phyloP scores from a whole-genome alignment of 1,139 yeast species.

The Saccharomycopsis hybrid region DNA sequence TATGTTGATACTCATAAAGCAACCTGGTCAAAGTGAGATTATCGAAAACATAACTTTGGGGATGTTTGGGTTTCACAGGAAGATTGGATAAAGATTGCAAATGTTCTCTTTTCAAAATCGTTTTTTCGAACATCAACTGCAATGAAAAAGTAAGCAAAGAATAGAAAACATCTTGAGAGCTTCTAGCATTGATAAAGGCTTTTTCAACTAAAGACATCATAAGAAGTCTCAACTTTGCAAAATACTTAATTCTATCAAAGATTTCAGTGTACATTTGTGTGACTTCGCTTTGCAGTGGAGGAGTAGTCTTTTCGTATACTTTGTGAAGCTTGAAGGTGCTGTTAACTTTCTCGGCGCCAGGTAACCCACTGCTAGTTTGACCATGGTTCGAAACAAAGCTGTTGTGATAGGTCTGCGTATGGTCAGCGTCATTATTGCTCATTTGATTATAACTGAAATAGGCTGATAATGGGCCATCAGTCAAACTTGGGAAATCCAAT shows the following conservation, averaged over 20 bases:
- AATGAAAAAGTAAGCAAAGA: constrained; percentile 1
- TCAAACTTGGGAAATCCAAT: not conserved
- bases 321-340: not conserved
- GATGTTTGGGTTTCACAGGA: not conserved
- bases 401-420: not conserved
- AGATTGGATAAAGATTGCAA: no score
- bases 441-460: not conserved
- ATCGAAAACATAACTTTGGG: not conserved
- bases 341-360: not conserved
- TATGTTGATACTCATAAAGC: not conserved
- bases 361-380: no score
- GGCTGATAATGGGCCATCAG: no score
- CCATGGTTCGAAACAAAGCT: not conserved
- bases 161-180: not conserved
- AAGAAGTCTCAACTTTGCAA: constrained; percentile 1
- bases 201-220: not conserved
- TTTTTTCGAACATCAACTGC: not conserved
- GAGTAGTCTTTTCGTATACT: not conserved
- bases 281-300: not conserved
- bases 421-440: not conserved
- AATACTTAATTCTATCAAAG: constrained; percentile 6
- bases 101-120: not conserved
- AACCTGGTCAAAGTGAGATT: not conserved
- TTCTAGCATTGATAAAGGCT: constrained; percentile 4
- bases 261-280: not conserved